These are phyloP conservation scores for Solanum raphanifolium DNA, from an alignment of 257 asterid species.

Conservation along the genomic window DNA sequence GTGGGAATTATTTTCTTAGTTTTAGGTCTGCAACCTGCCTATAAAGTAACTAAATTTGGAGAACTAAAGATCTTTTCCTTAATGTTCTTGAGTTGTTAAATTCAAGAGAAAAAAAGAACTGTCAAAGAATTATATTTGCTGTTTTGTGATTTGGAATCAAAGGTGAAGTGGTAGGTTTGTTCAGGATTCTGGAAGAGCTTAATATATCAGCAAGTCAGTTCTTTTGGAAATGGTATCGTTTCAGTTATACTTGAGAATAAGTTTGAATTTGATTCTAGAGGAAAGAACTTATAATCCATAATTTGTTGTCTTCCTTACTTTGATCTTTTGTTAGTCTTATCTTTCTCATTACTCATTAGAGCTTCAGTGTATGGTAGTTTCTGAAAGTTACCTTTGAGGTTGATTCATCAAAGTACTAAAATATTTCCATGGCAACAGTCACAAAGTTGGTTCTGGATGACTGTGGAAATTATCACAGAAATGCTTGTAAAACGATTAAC, in stretches of 20 bases:
- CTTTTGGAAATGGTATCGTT: not conserved
- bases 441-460: not conserved
- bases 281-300: not conserved
- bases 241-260: not conserved
- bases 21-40: not conserved
- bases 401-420: not conserved
- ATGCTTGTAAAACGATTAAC: not conserved
- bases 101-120: not conserved
- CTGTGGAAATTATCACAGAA: not conserved
- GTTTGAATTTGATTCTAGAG: not conserved
- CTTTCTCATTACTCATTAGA: not conserved
- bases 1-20: not conserved
- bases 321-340: not conserved
- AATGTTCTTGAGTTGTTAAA: not conserved
- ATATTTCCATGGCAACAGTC: not conserved
- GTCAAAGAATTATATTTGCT: not conserved
- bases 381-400: not conserved
- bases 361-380: not conserved
- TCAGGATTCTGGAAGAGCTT: not conserved
- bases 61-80: not conserved
- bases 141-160: not conserved
- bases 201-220: not conserved
- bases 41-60: not conserved
- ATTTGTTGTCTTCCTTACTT: not conserved
- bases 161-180: not conserved